Evolutionary conservation across 805 yeast genomes (phyloP).

Genomic region (Pichia nakasei): DNA sequence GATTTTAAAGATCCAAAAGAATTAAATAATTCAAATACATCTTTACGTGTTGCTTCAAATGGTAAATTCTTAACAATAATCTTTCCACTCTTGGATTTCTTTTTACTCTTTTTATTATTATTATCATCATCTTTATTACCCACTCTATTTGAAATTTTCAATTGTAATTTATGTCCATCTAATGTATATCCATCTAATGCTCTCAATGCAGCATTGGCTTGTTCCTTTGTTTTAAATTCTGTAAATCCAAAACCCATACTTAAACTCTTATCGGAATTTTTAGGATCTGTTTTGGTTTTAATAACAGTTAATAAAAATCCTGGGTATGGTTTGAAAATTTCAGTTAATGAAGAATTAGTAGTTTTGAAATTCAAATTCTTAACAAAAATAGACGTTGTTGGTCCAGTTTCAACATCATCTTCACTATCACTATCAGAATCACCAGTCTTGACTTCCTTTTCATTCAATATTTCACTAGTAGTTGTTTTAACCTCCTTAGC

Average conservation of each 20-base stretch:
- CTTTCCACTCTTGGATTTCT: slow-evolving; percentile 49
- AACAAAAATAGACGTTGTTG: slow-evolving; percentile 81
- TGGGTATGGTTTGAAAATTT: slow-evolving; percentile 56
- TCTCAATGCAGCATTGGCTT: slow-evolving; percentile 69
- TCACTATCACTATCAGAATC: slow-evolving; percentile 13
- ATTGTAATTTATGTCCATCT: slow-evolving; percentile 84
- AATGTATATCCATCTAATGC: slow-evolving; percentile 67
- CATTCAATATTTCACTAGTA: slow-evolving; percentile 36
- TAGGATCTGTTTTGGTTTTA: slow-evolving; percentile 83
- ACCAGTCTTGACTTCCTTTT: slow-evolving; percentile 11
- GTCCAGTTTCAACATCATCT: slow-evolving; percentile 41
- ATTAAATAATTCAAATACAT: slow-evolving; percentile 84
- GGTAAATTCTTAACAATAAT: slow-evolving; percentile 95
- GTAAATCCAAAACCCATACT: slow-evolving; percentile 99
- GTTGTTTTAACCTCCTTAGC: slow-evolving; percentile 36
- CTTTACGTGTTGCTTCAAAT: slow-evolving; percentile 89
- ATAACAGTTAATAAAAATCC: slow-evolving; percentile 82
- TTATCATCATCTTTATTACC: slow-evolving; percentile 33
- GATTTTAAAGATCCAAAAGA: slow-evolving; percentile 93
- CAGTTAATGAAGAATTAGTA: slow-evolving; percentile 44
- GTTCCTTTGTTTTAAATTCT: slow-evolving; percentile 71
- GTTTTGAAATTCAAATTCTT: slow-evolving; percentile 89
- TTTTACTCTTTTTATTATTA: slow-evolving; percentile 18
- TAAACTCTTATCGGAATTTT: slow-evolving; percentile 49
- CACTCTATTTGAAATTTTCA: slow-evolving; percentile 76